These are phyloP conservation scores for Brachypodium distachyon DNA, from an alignment of 202 grass and related monocot species.

Conservation along the genomic window DNA sequence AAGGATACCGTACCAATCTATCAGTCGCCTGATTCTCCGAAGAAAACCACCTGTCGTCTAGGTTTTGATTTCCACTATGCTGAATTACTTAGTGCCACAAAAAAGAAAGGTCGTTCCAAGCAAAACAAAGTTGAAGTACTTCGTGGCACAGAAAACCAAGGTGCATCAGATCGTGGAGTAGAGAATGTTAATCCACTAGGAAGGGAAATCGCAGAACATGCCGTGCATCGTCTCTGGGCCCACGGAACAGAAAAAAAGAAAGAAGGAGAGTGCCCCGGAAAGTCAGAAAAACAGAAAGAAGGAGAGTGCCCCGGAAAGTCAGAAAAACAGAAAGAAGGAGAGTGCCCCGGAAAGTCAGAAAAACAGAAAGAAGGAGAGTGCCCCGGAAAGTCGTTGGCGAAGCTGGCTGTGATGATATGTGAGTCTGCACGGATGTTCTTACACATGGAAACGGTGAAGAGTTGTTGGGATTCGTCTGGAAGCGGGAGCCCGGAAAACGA, in stretches of 20 bases:
- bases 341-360: neutral
- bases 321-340: neutral
- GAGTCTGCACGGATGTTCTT: neutral
- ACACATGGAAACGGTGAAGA: neutral
- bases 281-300: neutral
- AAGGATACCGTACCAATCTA: neutral
- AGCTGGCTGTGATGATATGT: neutral
- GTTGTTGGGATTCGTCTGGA: no score
- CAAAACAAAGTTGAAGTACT: no score
- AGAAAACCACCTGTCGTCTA: neutral
- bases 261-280: neutral
- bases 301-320: neutral
- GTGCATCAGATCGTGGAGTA: no score
- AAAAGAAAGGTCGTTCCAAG: no score
- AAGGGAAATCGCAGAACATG: neutral
- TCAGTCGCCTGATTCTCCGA: neutral
- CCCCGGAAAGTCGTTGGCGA: neutral
- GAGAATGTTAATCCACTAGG: neutral
- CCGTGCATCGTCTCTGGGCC: neutral
- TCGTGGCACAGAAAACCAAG: no score
- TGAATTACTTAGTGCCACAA: neutral
- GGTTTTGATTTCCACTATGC: neutral
- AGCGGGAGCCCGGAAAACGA: no score
- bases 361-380: neutral
- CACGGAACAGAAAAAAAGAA: neutral